Percentiles rank a stretch among this genome's conserved stretches.
These are phyloP conservation scores for Globomyces sp. DNA, from an alignment of 371 early-diverging fungal species.

Conservation along the genomic window DNA sequence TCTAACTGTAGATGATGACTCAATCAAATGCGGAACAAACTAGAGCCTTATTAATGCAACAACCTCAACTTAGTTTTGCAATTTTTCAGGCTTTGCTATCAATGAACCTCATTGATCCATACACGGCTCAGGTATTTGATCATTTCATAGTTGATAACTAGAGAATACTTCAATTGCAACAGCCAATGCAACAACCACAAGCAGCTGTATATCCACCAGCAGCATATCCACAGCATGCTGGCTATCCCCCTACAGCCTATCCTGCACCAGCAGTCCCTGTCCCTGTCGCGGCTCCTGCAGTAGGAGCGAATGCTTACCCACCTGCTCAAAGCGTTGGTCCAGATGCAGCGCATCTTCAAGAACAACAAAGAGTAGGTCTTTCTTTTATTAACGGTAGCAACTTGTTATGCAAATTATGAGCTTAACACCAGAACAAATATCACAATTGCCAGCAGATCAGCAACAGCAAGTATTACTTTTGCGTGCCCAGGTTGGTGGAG, in stretches of 20 bases:
- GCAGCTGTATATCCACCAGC: neutral
- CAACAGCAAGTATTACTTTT: slow-evolving; percentile 46
- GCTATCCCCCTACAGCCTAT: slow-evolving; percentile 10
- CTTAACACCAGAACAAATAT: slow-evolving; percentile 60
- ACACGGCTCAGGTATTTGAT: slow-evolving; percentile 62
- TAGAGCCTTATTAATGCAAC: slow-evolving; percentile 62
- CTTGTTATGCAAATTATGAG: slow-evolving; percentile 56
- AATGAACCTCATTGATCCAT: slow-evolving; percentile 81
- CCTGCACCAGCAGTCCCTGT: neutral
- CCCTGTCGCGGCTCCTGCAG: neutral
- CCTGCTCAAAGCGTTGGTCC: slow-evolving; percentile 13
- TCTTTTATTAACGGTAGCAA: slow-evolving; percentile 26
- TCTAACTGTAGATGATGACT: slow-evolving; percentile 35
- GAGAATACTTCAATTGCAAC: slow-evolving; percentile 6
- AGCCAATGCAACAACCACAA: neutral
- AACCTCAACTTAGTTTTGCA: slow-evolving; percentile 85
- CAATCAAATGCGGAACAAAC: slow-evolving; percentile 68
- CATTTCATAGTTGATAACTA: neutral
- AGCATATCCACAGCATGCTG: neutral
- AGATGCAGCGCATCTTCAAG: slow-evolving; percentile 28
- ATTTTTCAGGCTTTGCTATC: slow-evolving; percentile 81
- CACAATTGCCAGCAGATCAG: slow-evolving; percentile 57
- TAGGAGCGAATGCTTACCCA: neutral
- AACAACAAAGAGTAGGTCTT: slow-evolving; percentile 49
- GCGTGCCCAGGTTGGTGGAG: slow-evolving; percentile 2